Base-by-base conservation (phyloP, 768 basidiomycete species). In the Russula foetens region DNA sequence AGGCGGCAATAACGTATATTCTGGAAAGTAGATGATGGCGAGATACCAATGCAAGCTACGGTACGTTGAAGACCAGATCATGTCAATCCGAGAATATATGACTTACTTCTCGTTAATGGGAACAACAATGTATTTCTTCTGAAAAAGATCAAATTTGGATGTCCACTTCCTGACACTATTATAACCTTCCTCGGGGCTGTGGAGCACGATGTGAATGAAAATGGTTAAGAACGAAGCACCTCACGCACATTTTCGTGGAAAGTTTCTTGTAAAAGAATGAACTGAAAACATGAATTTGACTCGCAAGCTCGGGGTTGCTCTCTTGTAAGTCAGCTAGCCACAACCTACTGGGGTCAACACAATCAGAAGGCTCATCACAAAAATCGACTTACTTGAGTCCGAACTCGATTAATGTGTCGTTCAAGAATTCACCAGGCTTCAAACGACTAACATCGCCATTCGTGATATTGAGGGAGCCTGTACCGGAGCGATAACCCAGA, bases 191-290 rank as follows among this genome's bases (percentile, higher is more conserved):
- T 82, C 76, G 28, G 74, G 61, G 57, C 81, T 83, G 66, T 19
- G 28, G 21, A 52, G 17, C 17, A 45, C 29, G 43, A 45, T 51
- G 24, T 38, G 15, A 12, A 48, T 50, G 23, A 39, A 29, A 41
- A 21, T n/a, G 2, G 19, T 12, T 28, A 28, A 44, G 26, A 45
- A 51, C 5, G 47, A 56, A 51, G 43, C 14, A 15, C 23, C 14
- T 23, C 23, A 69, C 76, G 41, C 69, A 85, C 84, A 78, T 81
- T 70, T 82, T 88, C 55, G 80, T 80, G 59, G 86, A 86, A 28
- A 99, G 74, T 72, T 97, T 96, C 76, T 95, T 92, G 77, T 95
- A 98, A 73, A 99, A 98, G 75, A 98, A 99, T 0, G 95, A 95
- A 71, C 87, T 98, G 77, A 98, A 98, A 4, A 98, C 81, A 68